A percentile compares a stretch with the other conserved stretches of the same genome.
Conservation (phyloP, 352 stramenopile species). For the Phytophthora fragariaefolia region DNA sequence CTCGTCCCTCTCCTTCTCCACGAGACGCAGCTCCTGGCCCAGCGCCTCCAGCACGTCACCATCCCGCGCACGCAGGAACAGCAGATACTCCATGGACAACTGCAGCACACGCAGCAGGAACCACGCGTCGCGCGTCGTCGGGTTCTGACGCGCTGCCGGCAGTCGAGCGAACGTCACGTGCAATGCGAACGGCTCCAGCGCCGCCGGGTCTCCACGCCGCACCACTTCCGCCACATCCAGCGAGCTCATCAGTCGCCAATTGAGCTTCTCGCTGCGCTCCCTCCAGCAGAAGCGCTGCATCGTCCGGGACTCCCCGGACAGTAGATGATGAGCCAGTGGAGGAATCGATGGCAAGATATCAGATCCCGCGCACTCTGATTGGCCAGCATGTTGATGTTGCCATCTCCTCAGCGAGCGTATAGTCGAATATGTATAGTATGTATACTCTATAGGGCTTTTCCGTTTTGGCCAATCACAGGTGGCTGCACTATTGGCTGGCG, state of each 20-base stretch:
- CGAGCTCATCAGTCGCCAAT: constrained; percentile 67
- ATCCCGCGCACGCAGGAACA: constrained; percentile 69
- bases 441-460: background rate
- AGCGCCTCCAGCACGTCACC: constrained; percentile 59
- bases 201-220: constrained; percentile 54
- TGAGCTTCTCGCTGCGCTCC: constrained; percentile 74
- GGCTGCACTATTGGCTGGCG: constrained; percentile 11
- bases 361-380: constrained; percentile 12
- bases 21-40: constrained; percentile 48
- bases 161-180: constrained; percentile 78
- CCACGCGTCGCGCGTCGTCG: constrained; percentile 58
- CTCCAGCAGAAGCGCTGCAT: constrained; percentile 74
- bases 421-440: too few species aligned
- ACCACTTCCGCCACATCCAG: constrained; percentile 64
- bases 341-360: constrained; percentile 16
- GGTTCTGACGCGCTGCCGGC: constrained; percentile 29
- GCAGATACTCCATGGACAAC: constrained; percentile 79
- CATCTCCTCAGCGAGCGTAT: too few species aligned
- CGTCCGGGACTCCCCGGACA: background rate
- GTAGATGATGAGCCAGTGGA: constrained; percentile 8
- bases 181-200: constrained; percentile 73
- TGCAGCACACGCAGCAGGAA: constrained; percentile 76
- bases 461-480: constrained; percentile 4
- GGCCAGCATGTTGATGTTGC: constrained; percentile 7
- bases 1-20: constrained; percentile 53